These are phyloP conservation scores for Cetradonia linearis DNA, from an alignment of 495 filamentous ascomycete species.

Conservation along the genomic window DNA sequence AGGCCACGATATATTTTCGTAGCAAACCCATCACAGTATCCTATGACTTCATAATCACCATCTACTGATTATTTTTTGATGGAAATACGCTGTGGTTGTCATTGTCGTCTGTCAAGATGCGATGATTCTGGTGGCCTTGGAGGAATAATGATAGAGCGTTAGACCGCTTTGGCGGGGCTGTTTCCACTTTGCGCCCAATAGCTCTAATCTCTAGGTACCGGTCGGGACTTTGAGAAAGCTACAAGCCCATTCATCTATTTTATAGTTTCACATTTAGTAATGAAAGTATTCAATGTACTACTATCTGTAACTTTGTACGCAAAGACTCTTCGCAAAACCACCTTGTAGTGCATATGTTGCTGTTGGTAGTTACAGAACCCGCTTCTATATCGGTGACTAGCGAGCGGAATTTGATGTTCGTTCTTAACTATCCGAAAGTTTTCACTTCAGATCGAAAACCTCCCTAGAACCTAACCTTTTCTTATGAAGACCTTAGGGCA, in stretches of 20 bases:
- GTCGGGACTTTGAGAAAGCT: neutral
- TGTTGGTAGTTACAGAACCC: neutral
- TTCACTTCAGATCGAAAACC: neutral
- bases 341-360: neutral
- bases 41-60: neutral
- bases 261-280: neutral
- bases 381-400: neutral
- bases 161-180: neutral
- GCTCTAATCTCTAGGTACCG: neutral
- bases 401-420: neutral
- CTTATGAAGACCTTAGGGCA: neutral
- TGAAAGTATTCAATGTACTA: neutral
- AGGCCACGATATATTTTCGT: conserved; percentile 2
- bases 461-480: neutral
- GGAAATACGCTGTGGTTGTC: conserved; percentile 15
- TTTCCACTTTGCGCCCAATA: conserved; percentile 1
- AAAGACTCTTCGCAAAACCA: neutral
- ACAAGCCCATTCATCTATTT: neutral
- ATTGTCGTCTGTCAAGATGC: conserved; percentile 19
- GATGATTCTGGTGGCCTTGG: neutral
- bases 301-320: neutral
- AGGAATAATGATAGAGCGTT: neutral
- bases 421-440: neutral
- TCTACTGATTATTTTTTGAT: neutral
- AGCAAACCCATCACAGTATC: conserved; percentile 13